These are phyloP conservation scores for Ophiobolus disseminans DNA, from an alignment of 2,329 filamentous ascomycete species.

Conservation along the genomic window DNA sequence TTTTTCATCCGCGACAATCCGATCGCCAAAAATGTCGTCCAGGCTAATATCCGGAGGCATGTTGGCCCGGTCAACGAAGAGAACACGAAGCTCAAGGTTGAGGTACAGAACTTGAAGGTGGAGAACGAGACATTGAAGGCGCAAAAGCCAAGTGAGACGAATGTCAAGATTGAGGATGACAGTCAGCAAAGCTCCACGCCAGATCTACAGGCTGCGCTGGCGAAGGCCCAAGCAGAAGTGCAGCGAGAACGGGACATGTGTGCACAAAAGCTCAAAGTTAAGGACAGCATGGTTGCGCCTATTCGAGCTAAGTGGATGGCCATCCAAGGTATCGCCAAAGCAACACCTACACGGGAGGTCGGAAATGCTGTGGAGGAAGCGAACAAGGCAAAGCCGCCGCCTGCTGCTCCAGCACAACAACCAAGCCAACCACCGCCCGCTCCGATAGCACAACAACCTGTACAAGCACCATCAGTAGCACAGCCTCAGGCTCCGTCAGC, in stretches of 20 bases:
- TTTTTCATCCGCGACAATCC: not conserved
- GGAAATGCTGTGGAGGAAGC: slow-evolving; percentile 78
- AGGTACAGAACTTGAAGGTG: no score
- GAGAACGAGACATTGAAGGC: no score
- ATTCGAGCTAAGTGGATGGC: slow-evolving; percentile 76
- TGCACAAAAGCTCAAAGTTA: slow-evolving; percentile 62
- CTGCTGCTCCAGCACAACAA: slow-evolving; percentile 24
- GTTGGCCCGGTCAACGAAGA: slow-evolving; percentile 19
- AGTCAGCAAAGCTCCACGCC: slow-evolving; percentile 16
- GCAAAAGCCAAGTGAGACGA: slow-evolving; percentile 14
- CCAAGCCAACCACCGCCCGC: slow-evolving; percentile 23
- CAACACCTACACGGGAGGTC: slow-evolving; percentile 84
- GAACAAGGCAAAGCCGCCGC: slow-evolving; percentile 65
- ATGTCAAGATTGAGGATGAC: slow-evolving; percentile 17
- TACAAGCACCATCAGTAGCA: slow-evolving; percentile 2
- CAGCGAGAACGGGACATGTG: slow-evolving; percentile 47
- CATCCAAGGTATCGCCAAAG: slow-evolving; percentile 80
- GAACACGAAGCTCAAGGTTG: slow-evolving; percentile 2
- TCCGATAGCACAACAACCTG: slow-evolving; percentile 12
- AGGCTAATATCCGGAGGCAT: slow-evolving; percentile 6
- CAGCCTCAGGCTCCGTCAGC: slow-evolving; percentile 21
- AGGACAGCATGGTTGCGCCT: slow-evolving; percentile 72
- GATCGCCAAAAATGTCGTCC: not conserved
- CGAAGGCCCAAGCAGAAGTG: slow-evolving; percentile 39
- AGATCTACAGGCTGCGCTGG: slow-evolving; percentile 24